Base-by-base conservation (phyloP, 768 basidiomycete species). In the Pulveroboletus ravenelii region DNA sequence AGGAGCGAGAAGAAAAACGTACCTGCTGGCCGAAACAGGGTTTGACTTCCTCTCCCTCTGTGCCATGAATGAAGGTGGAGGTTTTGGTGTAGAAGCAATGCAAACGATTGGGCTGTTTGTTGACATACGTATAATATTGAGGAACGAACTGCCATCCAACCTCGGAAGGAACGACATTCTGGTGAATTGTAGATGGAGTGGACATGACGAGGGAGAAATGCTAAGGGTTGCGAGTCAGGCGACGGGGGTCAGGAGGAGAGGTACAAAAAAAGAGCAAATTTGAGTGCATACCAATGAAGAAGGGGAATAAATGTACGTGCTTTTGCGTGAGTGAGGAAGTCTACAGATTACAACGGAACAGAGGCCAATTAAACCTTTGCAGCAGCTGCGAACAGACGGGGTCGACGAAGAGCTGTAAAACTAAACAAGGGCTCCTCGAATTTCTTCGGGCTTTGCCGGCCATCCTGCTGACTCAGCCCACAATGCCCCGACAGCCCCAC, bases 71-170 rank as follows among this genome's bases (percentile, higher is more conserved):
- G 73, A 97, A 94, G 59, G 94, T 96, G 42, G 93, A 96, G 64
- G 81, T 82, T 82, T 97, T 97, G 69, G 87, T 96, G 79, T 98
- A 98, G 77, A 98, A 98, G 74, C 93, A 93, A 74, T 99, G 96
- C 62, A 98, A 82, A 71, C 93, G 89, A 73, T 89, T 78, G 64
- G 95, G 95, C 55, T 93, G 85, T 75, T 96, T 93, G 82, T 98
- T 96, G 70, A 99, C 88, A 78, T 90, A 95, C 62, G 90, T 95
- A 76, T 99, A 99, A 76, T 98, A 98, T 73, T 99, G 94, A 43
- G 93, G 92, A 61, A 96, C 93, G 75, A 97, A 97, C 74, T 97
- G 93, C 93, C 93, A 97, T 73, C 94, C 93, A 67, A 97, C 94
- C 76, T 96, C 92, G 61, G 86, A 91, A 71, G 89, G 89, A 76